Evolutionary conservation across 139 green algal species (phyloP), one percentile per base, ranked within the genome.

Genomic region (Ettlia oleoabundans): DNA sequence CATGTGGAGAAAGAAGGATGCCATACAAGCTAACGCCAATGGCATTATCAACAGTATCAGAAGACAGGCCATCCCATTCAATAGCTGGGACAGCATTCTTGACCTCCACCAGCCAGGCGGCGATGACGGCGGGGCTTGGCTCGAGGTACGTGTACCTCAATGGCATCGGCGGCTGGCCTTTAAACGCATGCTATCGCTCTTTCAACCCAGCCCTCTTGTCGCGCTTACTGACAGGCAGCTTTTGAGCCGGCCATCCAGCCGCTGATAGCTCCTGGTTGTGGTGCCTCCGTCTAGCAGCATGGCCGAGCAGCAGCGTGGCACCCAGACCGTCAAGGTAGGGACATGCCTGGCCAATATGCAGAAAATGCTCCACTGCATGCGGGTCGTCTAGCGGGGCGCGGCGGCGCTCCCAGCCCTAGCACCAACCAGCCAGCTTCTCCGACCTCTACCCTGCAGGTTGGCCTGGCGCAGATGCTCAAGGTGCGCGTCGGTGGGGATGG

Each of bases 381-480:
- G 41, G 47, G 40, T 38, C 30, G 24, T 9, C 4, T 28, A n/a
- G 42, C 33, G 38, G 37, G 37, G 7, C 51, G 32, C 77, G 66
- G 51, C n/a, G 18, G 13, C 68, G n/a, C 42, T 40, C 8, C 35
- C 21, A 33, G 43, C 43, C 28, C 37, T n/a, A 9, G 26, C 73
- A 38, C 53, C 52, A 32, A 42, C 40, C 55, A 32, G 55, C 55
- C 18, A 15, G 55, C 21, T 38, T 76, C 62, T 30, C 37, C 24
- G 3, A n/a, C 38, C 33, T 28, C 40, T 9, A 61, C 28, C 53
- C 33, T 89, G 74, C 88, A 98, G 96, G 95, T 96, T 8, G 96
- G 96, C 30, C 89, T 99, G 10, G 96, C 96, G 3, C 97, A 99
- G 91, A 99, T 99, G 96, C 88, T 99, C 24, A 99, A 99, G 77